Percentiles rank a stretch among this genome's conserved stretches.
Evolutionary conservation across 345 rosid genomes (phyloP).

Genomic region (Rhizophora mangle): DNA sequence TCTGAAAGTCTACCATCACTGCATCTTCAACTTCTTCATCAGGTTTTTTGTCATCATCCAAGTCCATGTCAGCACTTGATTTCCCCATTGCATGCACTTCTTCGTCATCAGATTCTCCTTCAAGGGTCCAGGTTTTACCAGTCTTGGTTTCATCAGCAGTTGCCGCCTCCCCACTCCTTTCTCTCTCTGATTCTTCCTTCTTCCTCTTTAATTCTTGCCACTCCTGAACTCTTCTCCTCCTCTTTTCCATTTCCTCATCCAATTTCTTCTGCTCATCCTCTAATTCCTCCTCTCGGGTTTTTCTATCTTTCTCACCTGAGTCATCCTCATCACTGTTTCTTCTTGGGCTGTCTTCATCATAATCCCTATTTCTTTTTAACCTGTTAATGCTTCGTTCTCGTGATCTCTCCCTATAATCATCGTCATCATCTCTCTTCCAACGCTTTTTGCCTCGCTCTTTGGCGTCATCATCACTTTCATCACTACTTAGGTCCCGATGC

Average conservation of each 20-base stretch:
- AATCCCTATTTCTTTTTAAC: slow-evolving; percentile 53
- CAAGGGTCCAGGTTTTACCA: slow-evolving; percentile 87
- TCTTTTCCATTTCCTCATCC: slow-evolving; percentile 83
- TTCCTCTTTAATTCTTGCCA: slow-evolving; percentile 94
- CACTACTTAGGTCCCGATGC: slow-evolving; percentile 48
- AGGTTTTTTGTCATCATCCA: slow-evolving; percentile 44
- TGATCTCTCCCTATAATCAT: slow-evolving; percentile 57
- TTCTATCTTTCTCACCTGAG: slow-evolving; percentile 47
- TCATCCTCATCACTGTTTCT: slow-evolving; percentile 52
- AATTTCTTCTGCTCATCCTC: slow-evolving; percentile 75
- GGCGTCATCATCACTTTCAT: slow-evolving; percentile 53
- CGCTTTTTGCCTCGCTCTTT: slow-evolving; percentile 53
- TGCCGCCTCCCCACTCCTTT: slow-evolving; percentile 51
- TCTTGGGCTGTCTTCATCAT: slow-evolving; percentile 52
- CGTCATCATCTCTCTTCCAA: slow-evolving; percentile 46
- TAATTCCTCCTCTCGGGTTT: slow-evolving; percentile 72
- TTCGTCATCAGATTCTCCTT: slow-evolving; percentile 94
- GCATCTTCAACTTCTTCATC: slow-evolving; percentile 45
- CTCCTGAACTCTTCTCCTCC: slow-evolving; percentile 94
- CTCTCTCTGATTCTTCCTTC: slow-evolving; percentile 72
- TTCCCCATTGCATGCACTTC: slow-evolving; percentile 47
- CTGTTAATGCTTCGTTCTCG: slow-evolving; percentile 54
- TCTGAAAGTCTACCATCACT: slow-evolving; percentile 45
- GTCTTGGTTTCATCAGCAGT: slow-evolving; percentile 50
- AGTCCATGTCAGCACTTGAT: slow-evolving; percentile 51